These are phyloP conservation scores for Globisporangium paddicum DNA, from an alignment of 352 stramenopile genomes.

Conservation along the genomic window DNA sequence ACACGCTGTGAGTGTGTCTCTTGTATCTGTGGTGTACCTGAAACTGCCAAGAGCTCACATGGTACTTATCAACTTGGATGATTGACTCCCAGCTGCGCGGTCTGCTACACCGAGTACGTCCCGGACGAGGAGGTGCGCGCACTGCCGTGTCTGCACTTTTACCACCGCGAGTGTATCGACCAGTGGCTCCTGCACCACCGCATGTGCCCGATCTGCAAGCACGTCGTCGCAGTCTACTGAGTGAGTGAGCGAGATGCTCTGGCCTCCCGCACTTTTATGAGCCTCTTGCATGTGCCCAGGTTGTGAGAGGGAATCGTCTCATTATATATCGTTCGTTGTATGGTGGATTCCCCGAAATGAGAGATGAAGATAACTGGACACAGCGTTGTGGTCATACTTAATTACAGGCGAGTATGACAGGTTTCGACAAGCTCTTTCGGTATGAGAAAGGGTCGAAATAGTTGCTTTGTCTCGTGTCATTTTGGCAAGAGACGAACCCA, in stretches of 20 bases:
- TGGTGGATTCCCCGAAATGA: too few relatives aligned
- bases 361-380: too few relatives aligned
- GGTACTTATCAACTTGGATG: too few relatives aligned
- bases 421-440: too few relatives aligned
- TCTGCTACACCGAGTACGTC: slow-evolving; percentile 82
- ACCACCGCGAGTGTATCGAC: slow-evolving; percentile 89
- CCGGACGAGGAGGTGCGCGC: slow-evolving; percentile 70
- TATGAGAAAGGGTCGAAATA: neutral
- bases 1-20: slow-evolving; percentile 35
- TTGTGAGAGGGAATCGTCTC: neutral
- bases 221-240: slow-evolving; percentile 77
- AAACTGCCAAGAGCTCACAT: neutral
- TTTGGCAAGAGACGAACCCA: too few relatives aligned
- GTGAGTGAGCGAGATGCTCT: neutral
- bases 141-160: slow-evolving; percentile 85
- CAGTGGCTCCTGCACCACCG: slow-evolving; percentile 86
- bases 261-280: too few relatives aligned
- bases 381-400: too few relatives aligned
- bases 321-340: too few relatives aligned
- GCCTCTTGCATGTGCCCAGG: neutral
- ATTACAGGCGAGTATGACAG: too few relatives aligned
- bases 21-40: neutral
- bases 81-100: slow-evolving; percentile 37
- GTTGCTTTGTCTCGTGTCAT: neutral
- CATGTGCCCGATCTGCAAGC: slow-evolving; percentile 84